These are phyloP conservation scores for Geoglossum cookeanum DNA, from an alignment of 2,329 filamentous ascomycete genomes.

Conservation along the genomic window DNA sequence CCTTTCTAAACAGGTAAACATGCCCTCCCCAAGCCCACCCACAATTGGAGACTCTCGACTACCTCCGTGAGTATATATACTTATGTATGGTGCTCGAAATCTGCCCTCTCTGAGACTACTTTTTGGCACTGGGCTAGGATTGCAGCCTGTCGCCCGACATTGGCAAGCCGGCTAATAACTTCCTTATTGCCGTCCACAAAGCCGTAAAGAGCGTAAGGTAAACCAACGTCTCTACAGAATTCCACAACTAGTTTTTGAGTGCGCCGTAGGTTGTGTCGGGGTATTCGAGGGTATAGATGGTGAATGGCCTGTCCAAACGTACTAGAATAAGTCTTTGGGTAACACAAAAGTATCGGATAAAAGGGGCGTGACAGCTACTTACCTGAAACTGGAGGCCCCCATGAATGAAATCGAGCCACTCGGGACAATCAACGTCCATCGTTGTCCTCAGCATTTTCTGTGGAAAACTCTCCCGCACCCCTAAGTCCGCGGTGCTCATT, in stretches of 20 bases:
- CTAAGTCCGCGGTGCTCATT: slow-evolving; percentile 79
- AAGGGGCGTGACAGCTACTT: background rate
- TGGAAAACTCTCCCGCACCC: slow-evolving; percentile 67
- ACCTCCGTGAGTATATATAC: slow-evolving; percentile 9
- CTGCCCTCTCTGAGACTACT: slow-evolving; percentile 3
- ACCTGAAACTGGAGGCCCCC: slow-evolving; percentile 70
- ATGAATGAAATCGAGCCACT: slow-evolving; percentile 78
- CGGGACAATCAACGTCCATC: slow-evolving; percentile 80
- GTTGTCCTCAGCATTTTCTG: slow-evolving; percentile 84
- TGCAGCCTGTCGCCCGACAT: slow-evolving; percentile 61
- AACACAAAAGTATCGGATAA: no score
- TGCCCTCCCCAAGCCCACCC: background rate
- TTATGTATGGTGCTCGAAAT: background rate
- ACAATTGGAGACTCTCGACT: background rate
- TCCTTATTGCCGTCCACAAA: slow-evolving; percentile 70
- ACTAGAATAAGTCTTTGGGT: no score
- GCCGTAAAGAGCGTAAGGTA: slow-evolving; percentile 71
- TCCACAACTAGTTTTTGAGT: slow-evolving; percentile 59
- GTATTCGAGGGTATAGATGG: slow-evolving; percentile 67
- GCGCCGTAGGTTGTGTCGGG: slow-evolving; percentile 61
- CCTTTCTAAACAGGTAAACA: background rate
- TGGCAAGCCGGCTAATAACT: slow-evolving; percentile 56
- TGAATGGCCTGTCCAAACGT: slow-evolving; percentile 39
- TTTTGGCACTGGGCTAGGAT: slow-evolving; percentile 60
- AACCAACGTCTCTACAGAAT: slow-evolving; percentile 64